Evolutionary conservation across 1,139 yeast species (phyloP).

Genomic region (Tardiomyces blankii): DNA sequence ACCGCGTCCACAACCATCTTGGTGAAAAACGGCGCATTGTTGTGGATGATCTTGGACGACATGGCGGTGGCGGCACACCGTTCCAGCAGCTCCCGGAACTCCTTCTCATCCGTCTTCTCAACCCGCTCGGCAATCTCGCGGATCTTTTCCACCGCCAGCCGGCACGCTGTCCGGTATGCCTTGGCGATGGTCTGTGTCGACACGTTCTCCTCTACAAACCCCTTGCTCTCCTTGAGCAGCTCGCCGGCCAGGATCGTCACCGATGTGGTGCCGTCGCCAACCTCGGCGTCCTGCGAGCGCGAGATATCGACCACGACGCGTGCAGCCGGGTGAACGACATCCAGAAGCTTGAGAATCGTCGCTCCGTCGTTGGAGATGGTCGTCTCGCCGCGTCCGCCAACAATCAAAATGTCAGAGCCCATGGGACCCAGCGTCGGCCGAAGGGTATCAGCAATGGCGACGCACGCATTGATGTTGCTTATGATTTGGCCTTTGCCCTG

Average conservation of each 20-base stretch:
- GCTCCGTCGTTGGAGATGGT: slow-evolving; percentile 98
- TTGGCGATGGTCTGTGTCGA: slow-evolving; percentile 80
- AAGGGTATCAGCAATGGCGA: slow-evolving; percentile 92
- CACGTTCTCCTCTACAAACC: slow-evolving; percentile 90
- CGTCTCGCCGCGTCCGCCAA: slow-evolving; percentile 70
- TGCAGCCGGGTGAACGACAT: slow-evolving; percentile 98
- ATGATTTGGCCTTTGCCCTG: slow-evolving; percentile 96
- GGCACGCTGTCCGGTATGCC: slow-evolving; percentile 78
- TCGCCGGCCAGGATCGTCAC: slow-evolving; percentile 94
- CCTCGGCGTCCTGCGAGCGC: slow-evolving; percentile 96
- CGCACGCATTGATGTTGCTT: slow-evolving; percentile 90
- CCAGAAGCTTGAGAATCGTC: slow-evolving; percentile 80
- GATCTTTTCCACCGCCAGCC: slow-evolving; percentile 62
- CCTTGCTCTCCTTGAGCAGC: slow-evolving; percentile 78
- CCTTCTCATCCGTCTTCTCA: slow-evolving; percentile 29
- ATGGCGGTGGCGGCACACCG: slow-evolving; percentile 96
- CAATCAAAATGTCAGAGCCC: slow-evolving; percentile 90
- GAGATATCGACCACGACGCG: slow-evolving; percentile 90
- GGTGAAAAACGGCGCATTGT: slow-evolving; percentile 80
- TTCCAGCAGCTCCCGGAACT: slow-evolving; percentile 67
- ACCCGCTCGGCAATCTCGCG: slow-evolving; percentile 66
- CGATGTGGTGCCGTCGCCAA: slow-evolving; percentile 97
- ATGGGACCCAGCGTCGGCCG: slow-evolving; percentile 94
- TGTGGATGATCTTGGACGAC: slow-evolving; percentile 87
- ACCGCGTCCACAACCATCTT: slow-evolving; percentile 97